Base-by-base conservation (phyloP, 2,329 filamentous ascomycete genomes). In the Calonectria henricotiae region DNA sequence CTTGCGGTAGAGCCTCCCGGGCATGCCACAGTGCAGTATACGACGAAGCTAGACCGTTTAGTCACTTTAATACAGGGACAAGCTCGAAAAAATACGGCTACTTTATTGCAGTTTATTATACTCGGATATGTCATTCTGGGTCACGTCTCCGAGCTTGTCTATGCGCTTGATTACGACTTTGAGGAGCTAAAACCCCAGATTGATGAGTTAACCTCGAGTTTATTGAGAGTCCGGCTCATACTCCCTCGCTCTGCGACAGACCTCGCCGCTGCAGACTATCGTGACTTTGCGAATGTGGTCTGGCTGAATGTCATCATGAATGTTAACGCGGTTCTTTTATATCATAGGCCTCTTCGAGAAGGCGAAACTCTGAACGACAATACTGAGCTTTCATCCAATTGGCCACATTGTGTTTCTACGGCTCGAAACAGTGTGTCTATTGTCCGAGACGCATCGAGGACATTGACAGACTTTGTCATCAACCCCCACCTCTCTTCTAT, bases 401-500 rank as follows among this genome's bases (percentile, higher is more conserved):
- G 77, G 77, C 74, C 76, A 4, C 74, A 75, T 13, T 77, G 76
- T 43, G 69, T 78, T 15, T 69, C 70, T 11, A 67, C 75, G 1
- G 76, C 74, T 20, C 75, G 75, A 5, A 62, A 55, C 15, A 65
- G 65, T 2, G 71, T 73, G 3, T 43, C 73, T 7, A 51, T 72
- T 20, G 70, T 78, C 12, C 73, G 74, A 12, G 74, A 77, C 17
- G 72, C 71, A 23, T 65, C 66, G 11, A 67, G 74, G 3, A 62
- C 70, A 17, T 69, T 72, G 2, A 63, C 67, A 1, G 64, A 71
- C 5, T 66, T 70, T 25, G 43, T 74, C 30, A 41, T 67, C n/a
- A 76, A 77, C 30, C 68, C 73, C 4, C 74, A 77, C n/a, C 58
- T 74, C 3, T 63, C 69, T 6, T 58, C 69, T 11, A 68, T 69